Conservation (phyloP, 192 early-diverging fungal genomes). For the Linnemannia zychae region DNA sequence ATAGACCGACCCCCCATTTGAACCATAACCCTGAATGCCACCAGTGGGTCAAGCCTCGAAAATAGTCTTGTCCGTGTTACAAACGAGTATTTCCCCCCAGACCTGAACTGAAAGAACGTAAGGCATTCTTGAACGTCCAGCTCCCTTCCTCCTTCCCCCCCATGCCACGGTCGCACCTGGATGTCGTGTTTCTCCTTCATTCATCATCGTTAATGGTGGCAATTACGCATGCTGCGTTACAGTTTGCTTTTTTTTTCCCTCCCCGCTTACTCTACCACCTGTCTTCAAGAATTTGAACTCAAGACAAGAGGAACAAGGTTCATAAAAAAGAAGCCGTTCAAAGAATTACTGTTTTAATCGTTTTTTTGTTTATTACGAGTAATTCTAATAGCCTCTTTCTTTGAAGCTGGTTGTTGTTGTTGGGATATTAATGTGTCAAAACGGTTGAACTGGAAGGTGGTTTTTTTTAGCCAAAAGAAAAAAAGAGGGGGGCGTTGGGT, state of each 20-base stretch:
- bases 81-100: too few species aligned
- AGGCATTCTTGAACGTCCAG: too few species aligned
- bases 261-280: neutral
- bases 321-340: neutral
- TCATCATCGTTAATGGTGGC: too few species aligned
- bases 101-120: too few species aligned
- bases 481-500: neutral
- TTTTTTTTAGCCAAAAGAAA: neutral
- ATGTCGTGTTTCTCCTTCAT: too few species aligned
- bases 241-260: neutral
- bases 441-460: neutral
- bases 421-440: neutral
- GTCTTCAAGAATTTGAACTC: neutral
- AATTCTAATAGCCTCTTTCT: neutral
- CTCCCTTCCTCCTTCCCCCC: too few species aligned
- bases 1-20: too few species aligned
- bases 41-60: too few species aligned
- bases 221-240: neutral
- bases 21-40: too few species aligned
- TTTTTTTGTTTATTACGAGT: neutral
- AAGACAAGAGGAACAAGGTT: neutral
- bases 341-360: neutral
- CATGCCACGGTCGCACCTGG: too few species aligned
- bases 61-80: too few species aligned
- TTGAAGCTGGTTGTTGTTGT: neutral